Base-by-base conservation (phyloP, 176 grass and related monocot species). In the Musa acuminata region DNA sequence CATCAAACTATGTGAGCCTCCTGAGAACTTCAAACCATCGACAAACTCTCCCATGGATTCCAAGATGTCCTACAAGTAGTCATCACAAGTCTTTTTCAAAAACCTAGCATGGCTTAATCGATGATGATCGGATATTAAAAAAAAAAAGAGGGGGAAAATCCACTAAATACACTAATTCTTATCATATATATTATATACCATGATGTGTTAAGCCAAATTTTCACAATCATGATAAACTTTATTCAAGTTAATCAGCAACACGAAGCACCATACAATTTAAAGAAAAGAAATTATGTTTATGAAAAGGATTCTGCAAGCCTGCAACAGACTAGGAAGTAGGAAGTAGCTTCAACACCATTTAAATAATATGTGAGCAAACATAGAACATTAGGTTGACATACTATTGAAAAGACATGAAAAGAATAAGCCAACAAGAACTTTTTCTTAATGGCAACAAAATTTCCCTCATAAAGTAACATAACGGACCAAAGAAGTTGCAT, bases 1-100 rank as follows among this genome's bases (percentile, higher is more conserved):
- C 83, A 93, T 99, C 51, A 94, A 78, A 71, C 95, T 94, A 53
- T 99, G 88, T 68, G 86, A 91, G n/a, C 90, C 90, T 17, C 95
- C 95, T 27, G 90, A 82, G 27, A 94, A 94, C 82, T 99, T 99
- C 78, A 99, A 62, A 14, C 95, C 88, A 54, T 94, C 90, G 69
- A 99, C 86, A 71, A 94, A 87, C 7, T 87, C 85, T 80, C 78
- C 76, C 27, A 99, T 51, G 16, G 78, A 78, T 53, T 87, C 95
- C 26, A 99, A 76, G 55, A 87, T 81, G 50, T 91, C 90, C 88
- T 98, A 82, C 43, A 83, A 78, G 8, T 9, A 52, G 50, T 43
- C 72, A 24, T 60, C 35, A 73, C 11, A 49, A 8, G 8, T 1
- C 50, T 74, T 51, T 35, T 64, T 51, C 10, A 49, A 65, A 65